These are phyloP conservation scores for Starmerella apicola DNA, from an alignment of 805 yeast genomes.

Conservation along the genomic window DNA sequence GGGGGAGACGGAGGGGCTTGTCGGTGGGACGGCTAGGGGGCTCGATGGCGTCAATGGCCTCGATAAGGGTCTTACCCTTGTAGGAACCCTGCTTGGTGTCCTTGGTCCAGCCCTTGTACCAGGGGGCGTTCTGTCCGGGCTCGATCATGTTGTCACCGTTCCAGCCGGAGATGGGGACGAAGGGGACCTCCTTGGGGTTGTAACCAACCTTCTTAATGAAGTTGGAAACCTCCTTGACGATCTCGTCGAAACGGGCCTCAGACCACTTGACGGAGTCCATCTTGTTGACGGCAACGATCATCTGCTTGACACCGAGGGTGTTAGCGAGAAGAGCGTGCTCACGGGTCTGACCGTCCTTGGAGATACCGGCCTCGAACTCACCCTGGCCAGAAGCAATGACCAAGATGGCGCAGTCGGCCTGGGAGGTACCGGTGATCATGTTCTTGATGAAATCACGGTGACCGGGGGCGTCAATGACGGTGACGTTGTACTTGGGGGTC, in stretches of 20 bases:
- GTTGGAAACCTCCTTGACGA: constrained; percentile 99
- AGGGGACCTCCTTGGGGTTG: constrained; percentile 97
- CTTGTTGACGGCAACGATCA: constrained; percentile 86
- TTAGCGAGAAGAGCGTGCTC: constrained; percentile 85
- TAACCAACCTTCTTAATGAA: constrained; percentile 99
- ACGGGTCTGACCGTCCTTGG: constrained; percentile 90
- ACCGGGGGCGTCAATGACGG: constrained; percentile 92
- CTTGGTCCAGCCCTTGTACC: constrained; percentile 81
- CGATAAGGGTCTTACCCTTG: constrained; percentile 73
- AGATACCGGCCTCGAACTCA: constrained; percentile 93
- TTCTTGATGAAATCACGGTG: constrained; percentile 94
- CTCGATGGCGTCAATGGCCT: constrained; percentile 74
- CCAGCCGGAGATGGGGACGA: constrained; percentile 89
- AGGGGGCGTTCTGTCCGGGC: constrained; percentile 66
- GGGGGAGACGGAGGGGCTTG: constrained; percentile 80
- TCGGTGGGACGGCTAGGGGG: constrained; percentile 72
- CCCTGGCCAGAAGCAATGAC: constrained; percentile 87
- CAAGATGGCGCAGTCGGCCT: constrained; percentile 84
- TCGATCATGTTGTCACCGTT: constrained; percentile 91
- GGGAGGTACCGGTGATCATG: constrained; percentile 92
- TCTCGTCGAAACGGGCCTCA: constrained; percentile 75
- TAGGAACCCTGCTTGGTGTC: constrained; percentile 59
- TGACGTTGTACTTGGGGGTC: constrained; percentile 78
- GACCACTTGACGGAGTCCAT: constrained; percentile 90
- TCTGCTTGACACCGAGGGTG: constrained; percentile 80